Conservation (phyloP, 371 early-diverging fungal genomes). For the Mortierella sp. region DNA sequence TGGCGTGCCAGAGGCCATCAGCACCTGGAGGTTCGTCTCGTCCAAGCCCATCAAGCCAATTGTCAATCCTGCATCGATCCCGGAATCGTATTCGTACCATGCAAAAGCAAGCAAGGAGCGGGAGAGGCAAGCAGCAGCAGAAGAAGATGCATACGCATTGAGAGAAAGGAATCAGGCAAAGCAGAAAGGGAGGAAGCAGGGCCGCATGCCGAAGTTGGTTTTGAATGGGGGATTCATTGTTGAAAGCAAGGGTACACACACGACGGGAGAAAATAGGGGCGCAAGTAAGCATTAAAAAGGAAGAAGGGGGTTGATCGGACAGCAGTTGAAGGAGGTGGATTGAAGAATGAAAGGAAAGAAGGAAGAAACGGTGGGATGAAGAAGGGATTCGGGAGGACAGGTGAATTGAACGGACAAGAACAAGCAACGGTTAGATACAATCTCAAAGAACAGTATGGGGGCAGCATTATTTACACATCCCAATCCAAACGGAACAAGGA, state of each 20-base stretch:
- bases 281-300: neutral
- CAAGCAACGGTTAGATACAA: neutral
- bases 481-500: neutral
- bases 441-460: neutral
- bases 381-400: neutral
- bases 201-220: neutral
- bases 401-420: neutral
- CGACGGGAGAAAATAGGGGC: neutral
- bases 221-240: neutral
- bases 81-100: neutral
- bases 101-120: neutral
- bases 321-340: neutral
- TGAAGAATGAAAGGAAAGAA: neutral
- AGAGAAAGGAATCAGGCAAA: neutral
- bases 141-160: no score
- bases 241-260: neutral
- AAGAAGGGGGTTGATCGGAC: neutral
- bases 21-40: slow-evolving; percentile 75
- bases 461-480: neutral
- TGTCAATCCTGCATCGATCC: slow-evolving; percentile 73
- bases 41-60: slow-evolving; percentile 88
- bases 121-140: neutral
- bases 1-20: slow-evolving; percentile 77
- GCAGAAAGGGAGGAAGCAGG: neutral
- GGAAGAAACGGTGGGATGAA: neutral